Evolutionary conservation across 2,329 filamentous ascomycete species (phyloP).

Genomic region (Trichoderma arundinaceum): DNA sequence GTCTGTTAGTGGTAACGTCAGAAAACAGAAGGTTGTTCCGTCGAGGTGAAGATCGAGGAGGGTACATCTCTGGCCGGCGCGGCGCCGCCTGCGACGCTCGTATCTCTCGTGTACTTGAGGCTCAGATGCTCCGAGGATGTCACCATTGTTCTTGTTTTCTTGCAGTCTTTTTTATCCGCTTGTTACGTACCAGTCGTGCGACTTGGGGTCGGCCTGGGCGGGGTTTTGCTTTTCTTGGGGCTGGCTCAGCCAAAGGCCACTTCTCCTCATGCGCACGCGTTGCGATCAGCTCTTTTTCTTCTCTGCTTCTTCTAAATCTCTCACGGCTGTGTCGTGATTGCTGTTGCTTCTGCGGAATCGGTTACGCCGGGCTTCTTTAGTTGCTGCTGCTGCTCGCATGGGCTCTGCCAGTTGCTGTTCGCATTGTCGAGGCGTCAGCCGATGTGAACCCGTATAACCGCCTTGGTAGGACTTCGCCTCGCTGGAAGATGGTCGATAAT

Average conservation of each 20-base stretch:
- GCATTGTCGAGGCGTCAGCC: slow-evolving; percentile 6
- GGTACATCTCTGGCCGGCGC: slow-evolving; percentile 5
- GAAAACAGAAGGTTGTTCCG: slow-evolving; percentile 17
- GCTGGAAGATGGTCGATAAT: neutral
- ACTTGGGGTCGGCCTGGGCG: slow-evolving; percentile 24
- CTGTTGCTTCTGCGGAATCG: neutral
- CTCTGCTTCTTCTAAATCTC: neutral
- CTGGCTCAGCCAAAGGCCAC: slow-evolving; percentile 14
- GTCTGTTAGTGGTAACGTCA: slow-evolving; percentile 24
- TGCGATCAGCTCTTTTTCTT: neutral
- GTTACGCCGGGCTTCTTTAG: neutral
- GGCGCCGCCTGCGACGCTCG: neutral
- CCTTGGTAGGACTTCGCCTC: neutral
- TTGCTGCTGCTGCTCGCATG: slow-evolving; percentile 21
- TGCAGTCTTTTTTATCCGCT: neutral
- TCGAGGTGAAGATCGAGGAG: slow-evolving; percentile 4
- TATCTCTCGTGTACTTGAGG: slow-evolving; percentile 16
- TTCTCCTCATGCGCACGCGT: slow-evolving; percentile 14
- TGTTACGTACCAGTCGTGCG: slow-evolving; percentile 28
- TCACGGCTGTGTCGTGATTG: neutral
- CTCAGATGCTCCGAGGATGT: slow-evolving; percentile 5
- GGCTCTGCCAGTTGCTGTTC: slow-evolving; percentile 12
- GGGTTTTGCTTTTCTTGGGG: slow-evolving; percentile 7
- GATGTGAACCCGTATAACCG: slow-evolving; percentile 20
- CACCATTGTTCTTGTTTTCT: neutral